Percentiles rank a stretch among this genome's conserved stretches.
phyloP scores from a whole-genome alignment of 1,139 yeast species.

The Eremothecium coryli region DNA sequence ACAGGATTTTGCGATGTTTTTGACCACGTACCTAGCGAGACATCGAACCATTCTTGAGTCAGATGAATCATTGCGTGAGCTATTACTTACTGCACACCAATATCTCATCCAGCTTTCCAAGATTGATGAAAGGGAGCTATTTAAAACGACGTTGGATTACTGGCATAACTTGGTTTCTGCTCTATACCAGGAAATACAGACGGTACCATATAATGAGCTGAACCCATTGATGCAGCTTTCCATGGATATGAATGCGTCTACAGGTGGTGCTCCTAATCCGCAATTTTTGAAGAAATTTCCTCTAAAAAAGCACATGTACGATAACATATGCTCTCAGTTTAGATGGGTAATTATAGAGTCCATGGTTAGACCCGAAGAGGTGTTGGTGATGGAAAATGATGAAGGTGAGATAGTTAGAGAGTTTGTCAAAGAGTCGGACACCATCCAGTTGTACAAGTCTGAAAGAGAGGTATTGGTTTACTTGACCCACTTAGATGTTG shows the following conservation, averaged over 20 bases:
- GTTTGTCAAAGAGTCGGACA: conserved; percentile 92
- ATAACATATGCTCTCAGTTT: conserved; percentile 64
- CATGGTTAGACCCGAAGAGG: conserved; percentile 99
- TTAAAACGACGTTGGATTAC: conserved; percentile 90
- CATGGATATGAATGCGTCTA: conserved; percentile 42
- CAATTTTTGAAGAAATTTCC: conserved; percentile 65
- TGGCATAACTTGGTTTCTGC: conserved; percentile 81
- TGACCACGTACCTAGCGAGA: conserved; percentile 72
- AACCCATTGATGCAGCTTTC: conserved; percentile 69
- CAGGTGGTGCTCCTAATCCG: conserved; percentile 80
- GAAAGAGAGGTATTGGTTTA: conserved; percentile 94
- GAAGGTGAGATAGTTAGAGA: conserved; percentile 99
- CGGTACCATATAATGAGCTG: conserved; percentile 60
- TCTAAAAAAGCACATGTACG: conserved; percentile 76
- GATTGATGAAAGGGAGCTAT: conserved; percentile 91
- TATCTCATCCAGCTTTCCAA: conserved; percentile 79
- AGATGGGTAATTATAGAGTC: conserved; percentile 89
- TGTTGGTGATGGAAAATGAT: conserved; percentile 89
- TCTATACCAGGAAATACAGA: conserved; percentile 77
- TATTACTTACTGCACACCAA: conserved; percentile 62
- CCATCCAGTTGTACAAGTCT: conserved; percentile 87
- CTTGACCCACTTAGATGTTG: conserved; percentile 88
- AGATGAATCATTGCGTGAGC: conserved; percentile 46
- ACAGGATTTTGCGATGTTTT: conserved; percentile 90
- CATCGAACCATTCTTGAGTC: conserved; percentile 71